Base-by-base conservation (phyloP, 148 eudicot genomes). In the Cornus suecica region DNA sequence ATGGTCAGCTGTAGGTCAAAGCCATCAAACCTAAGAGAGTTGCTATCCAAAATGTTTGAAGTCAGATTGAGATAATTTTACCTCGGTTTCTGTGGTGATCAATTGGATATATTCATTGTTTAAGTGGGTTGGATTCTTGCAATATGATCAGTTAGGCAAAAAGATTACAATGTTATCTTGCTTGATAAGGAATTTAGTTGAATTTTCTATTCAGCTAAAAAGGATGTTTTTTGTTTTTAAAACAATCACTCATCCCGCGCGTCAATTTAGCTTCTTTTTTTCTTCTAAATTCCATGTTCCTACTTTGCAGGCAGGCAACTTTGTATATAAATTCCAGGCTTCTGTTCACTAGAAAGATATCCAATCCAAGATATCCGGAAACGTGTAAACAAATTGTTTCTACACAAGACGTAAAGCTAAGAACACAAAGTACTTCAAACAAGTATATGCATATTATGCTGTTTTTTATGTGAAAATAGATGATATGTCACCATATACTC, bases 401-500 rank as follows among this genome's bases (percentile, higher is more conserved):
- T 71, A 32, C 25, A 77, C 29, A 26, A 61, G 65, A 65, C 7
- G 41, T 29, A 66, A 9, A 42, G 10, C 54, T 37, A 66, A 13
- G 24, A 51, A 34, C 63, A 10, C 27, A 48, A 72, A 72, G 62
- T 64, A 31, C 62, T 48, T 63, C 37, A 5, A 48, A 65, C 24
- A 25, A 52, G 18, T 28, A 42, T 48, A 31, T 61, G 34, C 45
- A 30, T 64, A 30, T 64, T 60, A 74, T 74, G 68, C 58, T 37
- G 42, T 30, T 58, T 63, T 63, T 16, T 26, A 14, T 69, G 30
- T 41, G 29, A 13, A 67, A 69, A n/a, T n/a, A 69, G 58, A 51
- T 52, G 72, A 51, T 52, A 9, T 52, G 52, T 29, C 34, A 51
- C 30, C 34, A 29, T 54, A 74, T 37, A n/a, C 66, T 62, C 27